Base-by-base conservation (phyloP, 179 eudicot genomes). In the Spinacia oleracea region DNA sequence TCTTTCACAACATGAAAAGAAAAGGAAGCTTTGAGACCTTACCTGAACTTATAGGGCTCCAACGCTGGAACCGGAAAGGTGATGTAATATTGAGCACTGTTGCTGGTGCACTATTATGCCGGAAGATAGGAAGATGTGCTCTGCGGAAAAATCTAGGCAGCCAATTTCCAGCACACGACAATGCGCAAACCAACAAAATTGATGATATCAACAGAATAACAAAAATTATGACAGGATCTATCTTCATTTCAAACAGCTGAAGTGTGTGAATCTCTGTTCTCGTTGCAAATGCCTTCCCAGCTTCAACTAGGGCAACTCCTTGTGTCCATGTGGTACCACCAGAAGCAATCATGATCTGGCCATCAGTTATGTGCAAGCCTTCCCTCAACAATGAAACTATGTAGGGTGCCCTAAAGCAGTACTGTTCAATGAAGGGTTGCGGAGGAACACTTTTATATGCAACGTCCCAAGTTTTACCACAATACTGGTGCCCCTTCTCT, bases 241-340 rank as follows among this genome's bases (percentile, higher is more conserved):
- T 88, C 87, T 89, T 89, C 88, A 85, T 82, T 74, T 85, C 86
- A 71, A 96, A 85, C 38, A 90, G 76, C 51, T 89, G 87, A 70
- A 91, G 87, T 62, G 80, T 80, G n/a, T 71, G 89, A 80, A 86
- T 58, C 58, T 84, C 90, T 35, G 75, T 76, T 81, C 83, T 80
- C 23, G 84, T 76, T 35, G 97, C 83, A 83, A 91, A 87, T 55
- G 89, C 89, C 78, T 84, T 94, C 67, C 99, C 99, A 63, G 98
- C 97, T 87, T 96, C 99, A 80, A 88, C 87, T 42, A 96, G 85
- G 43, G 98, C 96, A 85, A 94, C 99, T 67, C 97, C 99, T 72
- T 91, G 93, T 21, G 99, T 92, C 99, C 99, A 96, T 53, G 99
- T 92, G 80, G 87, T 94, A 78, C 99, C 91, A 82, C 99, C 99